These are phyloP conservation scores for Citrus medica DNA, from an alignment of 345 rosid species.

Conservation along the genomic window DNA sequence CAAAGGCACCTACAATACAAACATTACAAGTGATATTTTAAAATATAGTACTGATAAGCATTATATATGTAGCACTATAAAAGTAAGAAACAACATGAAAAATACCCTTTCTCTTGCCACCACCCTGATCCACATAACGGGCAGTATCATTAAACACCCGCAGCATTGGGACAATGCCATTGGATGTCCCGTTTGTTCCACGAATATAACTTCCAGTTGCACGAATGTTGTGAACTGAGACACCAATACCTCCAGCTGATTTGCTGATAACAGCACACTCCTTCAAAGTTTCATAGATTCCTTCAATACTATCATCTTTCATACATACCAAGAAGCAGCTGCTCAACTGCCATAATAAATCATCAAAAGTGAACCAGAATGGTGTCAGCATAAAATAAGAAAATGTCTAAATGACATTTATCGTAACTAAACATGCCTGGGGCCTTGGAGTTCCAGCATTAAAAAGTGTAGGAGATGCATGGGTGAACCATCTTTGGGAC, in stretches of 20 bases:
- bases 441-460: slow-evolving; percentile 92
- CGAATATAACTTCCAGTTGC: slow-evolving; percentile 72
- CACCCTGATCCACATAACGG: slow-evolving; percentile 86
- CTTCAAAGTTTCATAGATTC: slow-evolving; percentile 84
- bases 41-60: not conserved
- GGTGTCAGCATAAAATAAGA: not conserved
- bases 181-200: slow-evolving; percentile 76
- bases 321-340: slow-evolving; percentile 84
- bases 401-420: not conserved
- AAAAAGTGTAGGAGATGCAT: slow-evolving; percentile 92
- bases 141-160: slow-evolving; percentile 84
- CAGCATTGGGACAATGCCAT: slow-evolving; percentile 79
- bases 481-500: slow-evolving; percentile 95
- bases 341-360: slow-evolving; percentile 55
- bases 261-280: slow-evolving; percentile 96
- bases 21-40: not conserved
- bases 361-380: not conserved
- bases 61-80: not conserved
- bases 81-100: not conserved
- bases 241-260: slow-evolving; percentile 95
- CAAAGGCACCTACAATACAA: slow-evolving; percentile 69
- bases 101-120: slow-evolving; percentile 83
- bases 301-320: slow-evolving; percentile 94
- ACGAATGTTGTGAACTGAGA: slow-evolving; percentile 79
- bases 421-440: slow-evolving; percentile 38